Evolutionary conservation across 345 rosid genomes (phyloP), one percentile per base, ranked within the genome.

Genomic region (Arabidopsis suecica): DNA sequence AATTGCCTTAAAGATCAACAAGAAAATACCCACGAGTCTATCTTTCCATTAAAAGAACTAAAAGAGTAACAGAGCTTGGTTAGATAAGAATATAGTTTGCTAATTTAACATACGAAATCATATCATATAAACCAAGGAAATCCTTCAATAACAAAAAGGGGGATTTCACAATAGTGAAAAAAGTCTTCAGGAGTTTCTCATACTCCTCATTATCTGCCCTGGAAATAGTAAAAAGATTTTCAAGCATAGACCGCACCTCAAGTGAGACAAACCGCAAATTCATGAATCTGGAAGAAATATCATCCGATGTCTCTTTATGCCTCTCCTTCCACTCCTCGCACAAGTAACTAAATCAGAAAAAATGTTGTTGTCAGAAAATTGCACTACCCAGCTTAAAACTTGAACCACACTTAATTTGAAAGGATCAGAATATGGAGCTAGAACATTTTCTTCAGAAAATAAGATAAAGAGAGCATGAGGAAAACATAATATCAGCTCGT

Each of bases 301-400:
- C 90, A 76, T 90, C 96, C 5, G 87, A 81, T 65, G 82, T 38
- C 37, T 86, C 91, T 74, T 83, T 89, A 55, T 90, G 86, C 84
- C 96, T 90, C 79, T 79, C 89, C 78, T 88, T 92, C 98, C 98
- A 95, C 68, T 95, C 99, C 81, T 95, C 97, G 84, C 90, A 84
- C 56, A 95, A 75, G 81, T 92, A 95, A 74, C 99, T 95, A 85
- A 72, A 53, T 50, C 57, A 42, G 50, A 30, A 78, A 78, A 42
- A 78, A 72, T 22, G 11, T 4, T 78, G 18, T 60, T 57, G 55
- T 77, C 48, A 79, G 73, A 41, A 74, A 71, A 53, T 30, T 55
- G 59, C 45, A 66, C 50, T 55, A 23, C 70, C 41, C 51, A 66
- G 32, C 47, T 28, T 45, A 64, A 48, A 48, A 38, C 41, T 66